Evolutionary conservation across 805 yeast genomes (phyloP).

Genomic region (Myxozyma sirexii): DNA sequence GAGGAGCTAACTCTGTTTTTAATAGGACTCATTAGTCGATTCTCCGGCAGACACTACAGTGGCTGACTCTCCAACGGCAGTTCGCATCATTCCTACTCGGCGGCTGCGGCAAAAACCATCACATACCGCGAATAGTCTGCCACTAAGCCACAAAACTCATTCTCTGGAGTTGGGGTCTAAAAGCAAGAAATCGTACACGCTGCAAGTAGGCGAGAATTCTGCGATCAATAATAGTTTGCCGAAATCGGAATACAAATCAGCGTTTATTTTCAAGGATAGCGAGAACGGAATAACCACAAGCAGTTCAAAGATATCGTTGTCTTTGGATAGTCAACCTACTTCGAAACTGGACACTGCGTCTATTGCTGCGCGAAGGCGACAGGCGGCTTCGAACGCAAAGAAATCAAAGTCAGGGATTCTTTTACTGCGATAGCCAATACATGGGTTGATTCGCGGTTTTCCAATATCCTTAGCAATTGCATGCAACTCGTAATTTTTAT

Average conservation of each 20-base stretch:
- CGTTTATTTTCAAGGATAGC: background rate
- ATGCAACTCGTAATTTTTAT: background rate
- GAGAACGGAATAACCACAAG: background rate
- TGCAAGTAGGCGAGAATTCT: background rate
- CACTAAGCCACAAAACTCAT: background rate
- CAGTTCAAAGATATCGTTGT: background rate
- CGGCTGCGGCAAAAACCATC: background rate
- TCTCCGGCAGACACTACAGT: background rate
- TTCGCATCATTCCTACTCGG: background rate
- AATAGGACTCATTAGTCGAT: background rate
- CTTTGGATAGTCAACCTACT: background rate
- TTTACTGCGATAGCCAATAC: background rate
- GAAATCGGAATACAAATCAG: background rate
- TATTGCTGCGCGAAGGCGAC: background rate
- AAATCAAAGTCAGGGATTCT: constrained; percentile 6
- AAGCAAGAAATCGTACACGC: background rate
- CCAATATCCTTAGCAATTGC: background rate
- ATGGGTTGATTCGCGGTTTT: background rate
- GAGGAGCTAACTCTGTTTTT: background rate
- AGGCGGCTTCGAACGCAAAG: background rate
- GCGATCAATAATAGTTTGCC: background rate
- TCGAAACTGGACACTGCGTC: background rate
- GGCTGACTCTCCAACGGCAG: constrained; percentile 1
- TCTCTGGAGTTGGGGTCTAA: background rate
- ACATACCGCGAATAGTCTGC: background rate